Evolutionary conservation across 2,329 filamentous ascomycete species (phyloP).

Genomic region (Trichocomaceae sp.): DNA sequence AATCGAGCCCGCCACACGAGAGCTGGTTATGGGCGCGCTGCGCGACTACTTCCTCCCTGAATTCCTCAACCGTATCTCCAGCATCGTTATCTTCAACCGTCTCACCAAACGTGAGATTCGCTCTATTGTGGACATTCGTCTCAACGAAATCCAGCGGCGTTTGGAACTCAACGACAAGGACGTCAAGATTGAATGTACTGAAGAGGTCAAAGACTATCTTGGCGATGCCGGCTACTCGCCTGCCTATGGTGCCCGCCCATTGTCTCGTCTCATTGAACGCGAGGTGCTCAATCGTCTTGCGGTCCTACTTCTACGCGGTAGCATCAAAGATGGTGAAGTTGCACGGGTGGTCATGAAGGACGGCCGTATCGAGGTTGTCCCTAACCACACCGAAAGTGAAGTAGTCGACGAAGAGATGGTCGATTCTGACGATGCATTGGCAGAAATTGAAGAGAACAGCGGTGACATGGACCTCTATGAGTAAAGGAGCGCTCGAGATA

Average conservation of each 20-base stretch:
- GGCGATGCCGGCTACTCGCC: constrained; percentile 89
- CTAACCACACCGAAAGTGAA: constrained; percentile 70
- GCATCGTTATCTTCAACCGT: constrained; percentile 96
- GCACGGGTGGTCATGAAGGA: constrained; percentile 73
- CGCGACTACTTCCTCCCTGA: constrained; percentile 97
- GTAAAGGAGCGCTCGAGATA: constrained; percentile 23
- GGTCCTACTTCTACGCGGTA: constrained; percentile 80
- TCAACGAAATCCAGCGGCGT: constrained; percentile 84
- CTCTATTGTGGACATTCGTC: constrained; percentile 86
- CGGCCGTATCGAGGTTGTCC: constrained; percentile 70
- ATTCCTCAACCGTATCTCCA: constrained; percentile 96
- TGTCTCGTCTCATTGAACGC: constrained; percentile 88
- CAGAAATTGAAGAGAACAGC: constrained; percentile 58
- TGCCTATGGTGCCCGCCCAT: constrained; percentile 84
- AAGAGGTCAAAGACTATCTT: constrained; percentile 87
- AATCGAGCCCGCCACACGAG: constrained; percentile 77
- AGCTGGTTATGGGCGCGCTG: constrained; percentile 84
- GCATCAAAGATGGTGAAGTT: constrained; percentile 75
- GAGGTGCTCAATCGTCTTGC: constrained; percentile 92
- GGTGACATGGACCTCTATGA: constrained; percentile 61
- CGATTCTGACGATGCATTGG: constrained; percentile 67
- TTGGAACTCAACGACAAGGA: constrained; percentile 79
- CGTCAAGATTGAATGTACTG: constrained; percentile 71
- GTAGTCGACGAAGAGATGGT: constrained; percentile 63
- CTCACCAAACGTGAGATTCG: constrained; percentile 85